These are phyloP conservation scores for Pythium biforme DNA, from an alignment of 352 stramenopile genomes.

Conservation along the genomic window DNA sequence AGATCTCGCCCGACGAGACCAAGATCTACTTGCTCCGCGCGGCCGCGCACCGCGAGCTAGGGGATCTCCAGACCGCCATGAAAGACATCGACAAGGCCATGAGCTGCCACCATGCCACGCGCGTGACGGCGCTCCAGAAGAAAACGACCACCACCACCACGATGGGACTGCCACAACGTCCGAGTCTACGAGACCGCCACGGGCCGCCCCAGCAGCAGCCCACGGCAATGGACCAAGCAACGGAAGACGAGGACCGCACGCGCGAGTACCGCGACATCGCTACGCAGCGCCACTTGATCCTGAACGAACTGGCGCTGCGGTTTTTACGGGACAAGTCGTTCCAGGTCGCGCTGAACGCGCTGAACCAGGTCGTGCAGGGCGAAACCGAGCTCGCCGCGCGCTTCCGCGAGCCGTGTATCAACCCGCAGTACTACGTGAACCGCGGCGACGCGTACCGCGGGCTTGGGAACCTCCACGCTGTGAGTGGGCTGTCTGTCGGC, in stretches of 20 bases:
- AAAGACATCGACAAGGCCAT: slow-evolving; percentile 63
- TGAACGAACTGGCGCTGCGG: slow-evolving; percentile 67
- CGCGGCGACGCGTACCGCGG: slow-evolving; percentile 74
- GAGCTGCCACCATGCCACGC: slow-evolving; percentile 41
- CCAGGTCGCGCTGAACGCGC: slow-evolving; percentile 72
- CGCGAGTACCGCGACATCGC: slow-evolving; percentile 62
- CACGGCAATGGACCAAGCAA: neutral
- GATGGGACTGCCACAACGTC: too few relatives aligned
- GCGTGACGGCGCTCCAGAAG: slow-evolving; percentile 18
- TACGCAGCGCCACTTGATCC: slow-evolving; percentile 67
- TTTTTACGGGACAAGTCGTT: slow-evolving; percentile 58
- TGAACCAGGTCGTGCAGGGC: slow-evolving; percentile 74
- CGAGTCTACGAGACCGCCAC: too few relatives aligned
- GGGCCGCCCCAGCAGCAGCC: neutral
- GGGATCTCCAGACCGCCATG: slow-evolving; percentile 54
- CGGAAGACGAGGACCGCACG: slow-evolving; percentile 34
- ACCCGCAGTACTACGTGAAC: slow-evolving; percentile 63
- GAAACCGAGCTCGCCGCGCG: slow-evolving; percentile 46
- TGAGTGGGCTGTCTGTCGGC: too few relatives aligned
- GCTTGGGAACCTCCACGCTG: slow-evolving; percentile 68
- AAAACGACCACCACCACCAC: neutral
- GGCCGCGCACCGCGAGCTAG: slow-evolving; percentile 60
- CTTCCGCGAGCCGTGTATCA: slow-evolving; percentile 44
- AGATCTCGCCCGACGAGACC: slow-evolving; percentile 67
- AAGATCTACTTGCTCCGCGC: slow-evolving; percentile 71